phyloP scores from a whole-genome alignment of 2,329 filamentous ascomycete species.

The Phialocephala sp. region DNA sequence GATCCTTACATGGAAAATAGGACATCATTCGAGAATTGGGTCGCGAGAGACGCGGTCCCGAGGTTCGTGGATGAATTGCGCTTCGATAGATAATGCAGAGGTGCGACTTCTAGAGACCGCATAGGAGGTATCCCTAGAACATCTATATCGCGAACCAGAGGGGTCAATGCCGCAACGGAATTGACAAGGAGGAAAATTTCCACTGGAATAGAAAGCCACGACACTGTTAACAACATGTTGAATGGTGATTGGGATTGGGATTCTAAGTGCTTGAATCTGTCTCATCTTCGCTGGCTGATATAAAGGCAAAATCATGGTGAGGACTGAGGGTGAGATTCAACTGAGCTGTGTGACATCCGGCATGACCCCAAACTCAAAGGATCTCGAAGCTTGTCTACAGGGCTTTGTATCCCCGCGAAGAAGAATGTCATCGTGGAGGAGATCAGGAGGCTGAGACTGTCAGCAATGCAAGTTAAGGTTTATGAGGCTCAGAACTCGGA shows the following conservation, averaged over 20 bases:
- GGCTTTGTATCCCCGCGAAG: neutral
- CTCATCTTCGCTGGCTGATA: neutral
- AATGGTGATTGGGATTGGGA: neutral
- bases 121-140: neutral
- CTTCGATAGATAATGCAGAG: neutral
- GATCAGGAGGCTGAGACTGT: slow-evolving; percentile 7
- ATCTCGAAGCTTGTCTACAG: neutral
- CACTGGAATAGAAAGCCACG: neutral
- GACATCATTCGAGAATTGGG: neutral
- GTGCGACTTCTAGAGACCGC: neutral
- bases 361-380: slow-evolving; percentile 1
- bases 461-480: neutral
- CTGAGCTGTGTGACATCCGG: neutral
- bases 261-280: neutral
- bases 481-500: neutral
- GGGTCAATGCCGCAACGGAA: neutral
- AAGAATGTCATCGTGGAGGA: slow-evolving; percentile 3
- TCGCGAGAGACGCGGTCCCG: neutral
- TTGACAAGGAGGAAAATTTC: neutral
- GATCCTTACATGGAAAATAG: neutral
- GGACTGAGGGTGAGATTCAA: neutral
- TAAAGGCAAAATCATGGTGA: neutral
- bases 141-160: neutral
- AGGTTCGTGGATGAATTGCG: neutral
- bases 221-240: neutral